These are phyloP conservation scores for Russula dissimulans DNA, from an alignment of 768 basidiomycete species.

Conservation along the genomic window DNA sequence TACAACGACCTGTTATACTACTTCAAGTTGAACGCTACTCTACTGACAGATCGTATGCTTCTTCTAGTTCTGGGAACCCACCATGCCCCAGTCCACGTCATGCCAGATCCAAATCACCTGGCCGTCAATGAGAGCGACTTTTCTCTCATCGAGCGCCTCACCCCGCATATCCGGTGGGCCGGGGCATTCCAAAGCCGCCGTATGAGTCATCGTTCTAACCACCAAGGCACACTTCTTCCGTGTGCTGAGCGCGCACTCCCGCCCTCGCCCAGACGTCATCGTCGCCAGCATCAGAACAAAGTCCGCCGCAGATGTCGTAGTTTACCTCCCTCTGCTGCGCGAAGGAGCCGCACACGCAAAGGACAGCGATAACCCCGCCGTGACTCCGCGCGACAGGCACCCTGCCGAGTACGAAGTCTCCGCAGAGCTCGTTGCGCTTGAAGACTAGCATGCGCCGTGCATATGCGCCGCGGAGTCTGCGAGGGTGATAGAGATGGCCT, in stretches of 20 bases:
- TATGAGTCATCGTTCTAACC: constrained; percentile 24
- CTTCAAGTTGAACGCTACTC: no score
- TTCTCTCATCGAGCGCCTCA: neutral
- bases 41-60: no score
- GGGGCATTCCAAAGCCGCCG: neutral
- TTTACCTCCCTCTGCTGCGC: constrained; percentile 49
- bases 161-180: constrained; percentile 7
- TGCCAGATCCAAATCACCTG: neutral
- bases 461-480: constrained; percentile 2
- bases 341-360: neutral
- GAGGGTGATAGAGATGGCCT: neutral
- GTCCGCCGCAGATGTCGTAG: constrained; percentile 54
- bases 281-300: constrained; percentile 58
- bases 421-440: constrained; percentile 1
- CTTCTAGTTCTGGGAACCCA: no score
- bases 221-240: constrained; percentile 71
- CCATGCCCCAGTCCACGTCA: neutral
- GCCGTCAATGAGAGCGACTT: neutral
- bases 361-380: neutral
- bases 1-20: no score
- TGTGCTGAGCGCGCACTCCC: constrained; percentile 54
- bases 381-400: constrained; percentile 5
- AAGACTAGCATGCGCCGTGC: neutral
- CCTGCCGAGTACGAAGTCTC: constrained; percentile 15
- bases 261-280: constrained; percentile 70